Evolutionary conservation across 345 rosid genomes (phyloP).

Genomic region (Moricandia arvensis): DNA sequence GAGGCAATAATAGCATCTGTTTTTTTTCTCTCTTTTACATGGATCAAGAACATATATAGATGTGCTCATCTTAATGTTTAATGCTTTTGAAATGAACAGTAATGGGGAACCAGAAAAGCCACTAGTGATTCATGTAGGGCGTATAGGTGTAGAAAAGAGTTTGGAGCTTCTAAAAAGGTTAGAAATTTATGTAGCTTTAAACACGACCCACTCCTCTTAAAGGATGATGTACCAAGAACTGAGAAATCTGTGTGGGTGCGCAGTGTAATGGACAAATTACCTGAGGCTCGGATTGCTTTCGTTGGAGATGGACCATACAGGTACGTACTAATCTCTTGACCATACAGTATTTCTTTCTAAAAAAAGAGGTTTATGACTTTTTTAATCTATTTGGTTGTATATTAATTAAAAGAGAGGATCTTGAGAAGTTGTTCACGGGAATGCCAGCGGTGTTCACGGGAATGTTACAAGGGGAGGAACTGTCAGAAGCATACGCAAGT

Average conservation of each 20-base stretch:
- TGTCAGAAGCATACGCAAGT: constrained; percentile 93
- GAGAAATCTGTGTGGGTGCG: constrained; percentile 31
- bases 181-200: neutral
- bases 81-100: constrained; percentile 37
- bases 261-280: constrained; percentile 94
- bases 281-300: constrained; percentile 82
- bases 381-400: constrained; percentile 10
- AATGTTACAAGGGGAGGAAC: constrained; percentile 84
- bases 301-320: constrained; percentile 95
- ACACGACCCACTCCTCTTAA: neutral
- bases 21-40: neutral
- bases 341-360: neutral
- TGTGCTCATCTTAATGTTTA: neutral
- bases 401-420: constrained; percentile 65
- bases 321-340: constrained; percentile 29
- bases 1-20: constrained; percentile 40
- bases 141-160: constrained; percentile 93
- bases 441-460: constrained; percentile 94
- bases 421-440: constrained; percentile 73
- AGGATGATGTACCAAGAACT: neutral
- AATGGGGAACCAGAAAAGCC: constrained; percentile 90
- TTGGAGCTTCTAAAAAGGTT: constrained; percentile 92
- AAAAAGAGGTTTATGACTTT: too few species aligned
- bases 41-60: neutral
- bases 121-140: constrained; percentile 86